Evolutionary conservation across 768 basidiomycete genomes (phyloP), one percentile per base, ranked within the genome.

Genomic region (Leccinum sublutescens): DNA sequence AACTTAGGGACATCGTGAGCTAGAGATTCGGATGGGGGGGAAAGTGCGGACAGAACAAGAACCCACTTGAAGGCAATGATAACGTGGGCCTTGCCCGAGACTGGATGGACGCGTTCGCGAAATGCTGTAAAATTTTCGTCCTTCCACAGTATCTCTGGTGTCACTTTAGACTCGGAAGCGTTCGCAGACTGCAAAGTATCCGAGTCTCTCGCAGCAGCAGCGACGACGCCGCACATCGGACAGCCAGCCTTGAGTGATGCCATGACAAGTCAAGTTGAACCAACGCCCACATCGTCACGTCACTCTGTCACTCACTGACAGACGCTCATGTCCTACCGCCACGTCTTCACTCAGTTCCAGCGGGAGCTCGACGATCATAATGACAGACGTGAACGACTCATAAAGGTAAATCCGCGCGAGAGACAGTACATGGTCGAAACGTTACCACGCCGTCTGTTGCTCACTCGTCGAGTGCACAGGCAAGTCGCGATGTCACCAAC

Each of bases 341-440:
- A 40, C 40, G 62, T 73, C 15, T 95, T 95, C 68, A 76, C 82
- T 43, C 61, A 63, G 14, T 93, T 90, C 75, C 83, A 89, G 64
- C 79, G 78, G 50, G 83, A 91, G 54, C 78, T 95, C 36, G 94
- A 96, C 76, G 83, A 86, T 33, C 80, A 91, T 74, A 86, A 95
- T 71, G 95, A 98, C 72, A 80, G 88, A 59, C 79, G 95, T 53
- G 97, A 99, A 70, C 82, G 90, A 19, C 81, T 98, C 64, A 94
- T 97, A 71, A 97, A 98, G 84, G 86, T 91, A 50, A 59, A 47
- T 55, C 5, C n/a, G 15, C 50, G 31, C 23, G 55, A 38, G n/a
- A 52, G 67, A 49, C 11, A 50, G 68, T 50, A 23, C 55, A 53
- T 33, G 17, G 31, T 33, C 19, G 40, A 36, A 40, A n/a, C 38